Base-by-base conservation (phyloP, 2,329 filamentous ascomycete species). In the Metarhizium sp. region DNA sequence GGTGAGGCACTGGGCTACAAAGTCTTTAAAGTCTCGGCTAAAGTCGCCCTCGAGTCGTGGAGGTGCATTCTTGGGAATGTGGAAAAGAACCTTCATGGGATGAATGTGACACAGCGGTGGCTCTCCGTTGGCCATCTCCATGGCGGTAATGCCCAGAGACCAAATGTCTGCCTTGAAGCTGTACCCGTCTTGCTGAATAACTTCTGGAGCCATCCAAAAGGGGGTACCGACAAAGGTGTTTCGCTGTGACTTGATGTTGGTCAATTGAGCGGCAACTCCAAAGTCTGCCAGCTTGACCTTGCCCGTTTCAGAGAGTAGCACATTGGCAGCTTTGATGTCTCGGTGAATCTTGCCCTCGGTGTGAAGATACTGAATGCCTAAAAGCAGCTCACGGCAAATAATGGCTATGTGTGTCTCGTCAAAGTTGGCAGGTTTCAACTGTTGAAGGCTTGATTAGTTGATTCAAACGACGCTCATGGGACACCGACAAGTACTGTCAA, bases 191-290 rank as follows among this genome's bases (percentile, higher is more conserved):
- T 95, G 90, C 69, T 95, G 87, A 62, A 96, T 96, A 40, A 96
- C 91, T 67, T 96, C 91, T 1, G 91, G 91, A 1, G 91, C 91
- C 91, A 96, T 95, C 91, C 91, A 96, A 67, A 95, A 96, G 0
- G 94, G 94, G 0, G 92, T 97, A 20, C 94, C 94, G 20, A 99
- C 94, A 66, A 99, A 97, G 0, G 94, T 99, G 71, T 97, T 92
- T 54, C 94, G 85, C 70, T 96, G 91, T 2, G 92, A 96, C 73
- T 96, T 96, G 74, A 97, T 95, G 68, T 96, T 96, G 58, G 90
- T 95, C 64, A 99, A 78, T 70, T 99, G 94, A 34, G 94, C 92
- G 7, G 94, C 94, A 46, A 99, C 94, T 57, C 94, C 94, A 67
- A 99, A 99, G 72, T 99, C 92, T 45, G 92, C 92, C 62, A 97